These are phyloP conservation scores for Verticillium isaacii DNA, from an alignment of 2,329 filamentous ascomycete species.

Conservation along the genomic window DNA sequence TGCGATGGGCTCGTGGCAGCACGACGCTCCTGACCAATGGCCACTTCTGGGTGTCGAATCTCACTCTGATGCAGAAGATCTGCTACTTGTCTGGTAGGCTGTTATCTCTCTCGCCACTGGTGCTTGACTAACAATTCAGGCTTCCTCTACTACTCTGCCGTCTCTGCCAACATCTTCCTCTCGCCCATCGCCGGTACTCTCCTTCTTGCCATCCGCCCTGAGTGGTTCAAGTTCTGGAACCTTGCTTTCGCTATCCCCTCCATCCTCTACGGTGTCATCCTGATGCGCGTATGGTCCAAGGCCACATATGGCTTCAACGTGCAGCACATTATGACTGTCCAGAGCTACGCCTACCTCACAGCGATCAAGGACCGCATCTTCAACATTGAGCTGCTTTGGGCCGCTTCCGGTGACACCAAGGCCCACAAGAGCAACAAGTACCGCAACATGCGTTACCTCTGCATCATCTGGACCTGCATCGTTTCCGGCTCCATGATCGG, in stretches of 20 bases:
- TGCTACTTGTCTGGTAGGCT: conserved; percentile 33
- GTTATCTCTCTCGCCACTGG: rapidly evolving
- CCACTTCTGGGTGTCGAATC: conserved; percentile 32
- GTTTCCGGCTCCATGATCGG: conserved; percentile 26
- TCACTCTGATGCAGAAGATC: conserved; percentile 32
- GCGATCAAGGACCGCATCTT: conserved; percentile 36
- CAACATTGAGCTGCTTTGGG: conserved; percentile 32
- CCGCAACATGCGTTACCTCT: conserved; percentile 35
- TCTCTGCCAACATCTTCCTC: conserved; percentile 34
- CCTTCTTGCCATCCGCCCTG: conserved; percentile 31
- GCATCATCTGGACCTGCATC: conserved; percentile 28
- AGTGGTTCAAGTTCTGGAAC: conserved; percentile 38
- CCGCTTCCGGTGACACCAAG: conserved; percentile 31
- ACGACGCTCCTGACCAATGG: conserved; percentile 34
- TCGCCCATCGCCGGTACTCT: conserved; percentile 32
- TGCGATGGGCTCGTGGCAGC: conserved; percentile 36
- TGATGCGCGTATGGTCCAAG: conserved; percentile 35
- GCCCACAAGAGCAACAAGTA: conserved; percentile 36
- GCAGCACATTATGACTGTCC: conserved; percentile 34
- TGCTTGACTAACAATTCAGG: conserved; percentile 9
- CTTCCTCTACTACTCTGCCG: conserved; percentile 33
- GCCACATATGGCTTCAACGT: conserved; percentile 34
- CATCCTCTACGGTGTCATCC: conserved; percentile 30
- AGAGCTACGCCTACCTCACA: conserved; percentile 35
- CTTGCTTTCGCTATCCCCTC: conserved; percentile 36